A percentile compares a stretch with the other conserved stretches of the same genome.
These are phyloP conservation scores for Nigrospora oryzae DNA, from an alignment of 2,329 filamentous ascomycete species.

Conservation along the genomic window DNA sequence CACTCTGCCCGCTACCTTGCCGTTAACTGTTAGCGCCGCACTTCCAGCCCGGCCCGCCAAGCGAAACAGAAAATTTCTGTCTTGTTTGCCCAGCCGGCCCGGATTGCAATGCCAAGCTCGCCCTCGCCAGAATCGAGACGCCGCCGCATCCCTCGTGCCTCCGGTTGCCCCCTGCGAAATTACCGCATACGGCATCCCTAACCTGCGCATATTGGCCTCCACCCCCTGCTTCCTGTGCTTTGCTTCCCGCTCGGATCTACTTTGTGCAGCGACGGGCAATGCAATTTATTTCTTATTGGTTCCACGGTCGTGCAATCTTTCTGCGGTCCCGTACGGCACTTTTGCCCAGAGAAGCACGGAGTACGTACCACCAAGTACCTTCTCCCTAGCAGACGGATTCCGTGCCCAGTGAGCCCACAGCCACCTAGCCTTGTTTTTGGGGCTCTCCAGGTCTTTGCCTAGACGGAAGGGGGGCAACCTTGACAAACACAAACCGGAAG, in stretches of 20 bases:
- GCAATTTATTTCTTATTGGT: background rate
- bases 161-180: background rate
- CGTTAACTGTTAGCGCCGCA: conserved; percentile 8
- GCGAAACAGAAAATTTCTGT: conserved; percentile 3
- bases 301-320: background rate
- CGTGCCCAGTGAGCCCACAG: background rate
- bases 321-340: background rate
- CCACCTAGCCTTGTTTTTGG: background rate
- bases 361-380: background rate
- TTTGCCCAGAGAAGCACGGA: background rate
- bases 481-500: background rate
- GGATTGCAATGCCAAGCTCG: background rate
- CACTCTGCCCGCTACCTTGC: conserved; percentile 1
- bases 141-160: no score
- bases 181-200: conserved; percentile 1
- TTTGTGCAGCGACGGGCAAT: background rate
- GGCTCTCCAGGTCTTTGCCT: background rate
- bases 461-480: background rate
- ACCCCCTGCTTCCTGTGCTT: no score
- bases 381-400: background rate
- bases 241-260: background rate
- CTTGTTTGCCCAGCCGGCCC: background rate
- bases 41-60: conserved; percentile 4
- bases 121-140: background rate
- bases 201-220: background rate